Evolutionary conservation across 192 early-diverging fungal species (phyloP).

Genomic region (Diversispora epigaea): DNA sequence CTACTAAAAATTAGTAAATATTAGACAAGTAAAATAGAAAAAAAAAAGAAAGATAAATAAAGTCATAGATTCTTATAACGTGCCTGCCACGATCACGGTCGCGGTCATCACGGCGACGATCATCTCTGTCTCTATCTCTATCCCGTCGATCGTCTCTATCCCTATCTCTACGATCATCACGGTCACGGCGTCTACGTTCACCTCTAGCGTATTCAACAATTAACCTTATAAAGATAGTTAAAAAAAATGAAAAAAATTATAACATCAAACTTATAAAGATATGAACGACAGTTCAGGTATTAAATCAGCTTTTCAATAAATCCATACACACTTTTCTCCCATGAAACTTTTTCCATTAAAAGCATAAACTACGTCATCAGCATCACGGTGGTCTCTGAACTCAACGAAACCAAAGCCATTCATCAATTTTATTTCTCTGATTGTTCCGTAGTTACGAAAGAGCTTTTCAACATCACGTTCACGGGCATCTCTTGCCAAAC

Average conservation of each 20-base stretch:
- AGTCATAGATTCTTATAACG: not conserved
- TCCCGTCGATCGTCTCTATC: conserved; percentile 49
- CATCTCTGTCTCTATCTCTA: conserved; percentile 33
- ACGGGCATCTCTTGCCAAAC: conserved; percentile 79
- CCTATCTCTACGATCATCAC: conserved; percentile 53
- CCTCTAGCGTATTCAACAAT: conserved; percentile 80
- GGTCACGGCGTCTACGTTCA: conserved; percentile 56
- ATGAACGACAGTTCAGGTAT: not conserved
- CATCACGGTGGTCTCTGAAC: conserved; percentile 83
- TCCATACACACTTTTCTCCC: conserved; percentile 74
- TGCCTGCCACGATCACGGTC: conserved; percentile 38
- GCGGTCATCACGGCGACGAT: conserved; percentile 36
- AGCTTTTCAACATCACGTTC: conserved; percentile 83
- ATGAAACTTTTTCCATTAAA: conserved; percentile 79
- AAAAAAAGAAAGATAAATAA: conserved; percentile 5
- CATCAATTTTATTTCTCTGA: conserved; percentile 79
- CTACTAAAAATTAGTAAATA: conserved; percentile 29
- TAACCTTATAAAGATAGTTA: conserved; percentile 48
- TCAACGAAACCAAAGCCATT: conserved; percentile 94
- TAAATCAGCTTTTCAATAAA: not conserved
- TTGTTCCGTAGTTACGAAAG: conserved; percentile 77
- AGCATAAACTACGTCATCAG: conserved; percentile 84
- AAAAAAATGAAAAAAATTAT: conserved; percentile 8
- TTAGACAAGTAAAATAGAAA: not conserved
- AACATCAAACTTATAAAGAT: conserved; percentile 12